Conservation (phyloP, 2,329 filamentous ascomycete species). For the Hypoxylon sp. region DNA sequence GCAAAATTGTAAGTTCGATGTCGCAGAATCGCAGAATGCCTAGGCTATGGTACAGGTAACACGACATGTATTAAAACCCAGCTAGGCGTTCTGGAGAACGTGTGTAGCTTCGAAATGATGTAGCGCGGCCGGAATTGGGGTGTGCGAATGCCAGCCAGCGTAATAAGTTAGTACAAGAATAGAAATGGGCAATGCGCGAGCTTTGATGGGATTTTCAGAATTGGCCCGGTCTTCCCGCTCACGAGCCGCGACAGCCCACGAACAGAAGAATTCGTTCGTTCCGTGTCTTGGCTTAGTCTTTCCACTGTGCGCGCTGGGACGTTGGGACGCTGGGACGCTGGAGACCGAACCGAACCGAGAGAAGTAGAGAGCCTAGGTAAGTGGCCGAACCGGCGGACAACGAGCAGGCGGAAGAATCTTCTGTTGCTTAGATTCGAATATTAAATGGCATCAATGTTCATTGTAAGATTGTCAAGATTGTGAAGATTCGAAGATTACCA, state of each 20-base stretch:
- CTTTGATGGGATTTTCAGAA: slow-evolving; percentile 37
- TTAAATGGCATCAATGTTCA: slow-evolving; percentile 15
- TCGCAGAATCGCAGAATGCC: slow-evolving; percentile 46
- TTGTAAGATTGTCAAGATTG: too few species aligned
- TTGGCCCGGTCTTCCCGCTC: slow-evolving; percentile 47
- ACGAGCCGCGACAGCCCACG: slow-evolving; percentile 34
- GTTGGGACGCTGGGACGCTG: slow-evolving; percentile 11
- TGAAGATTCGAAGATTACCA: not conserved
- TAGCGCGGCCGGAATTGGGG: slow-evolving; percentile 13
- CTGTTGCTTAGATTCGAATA: slow-evolving; percentile 12
- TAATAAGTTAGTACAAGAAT: slow-evolving; percentile 24
- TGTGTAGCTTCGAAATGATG: slow-evolving; percentile 12
- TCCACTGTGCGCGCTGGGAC: slow-evolving; percentile 38
- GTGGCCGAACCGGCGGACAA: slow-evolving; percentile 33
- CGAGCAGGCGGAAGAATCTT: slow-evolving; percentile 29
- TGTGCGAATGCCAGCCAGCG: slow-evolving; percentile 25
- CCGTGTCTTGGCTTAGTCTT: slow-evolving; percentile 43
- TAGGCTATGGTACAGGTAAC: slow-evolving; percentile 24
- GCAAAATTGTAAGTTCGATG: slow-evolving; percentile 45
- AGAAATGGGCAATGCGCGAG: slow-evolving; percentile 23
- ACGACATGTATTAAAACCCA: slow-evolving; percentile 22
- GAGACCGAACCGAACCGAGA: slow-evolving; percentile 36
- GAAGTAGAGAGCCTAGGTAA: slow-evolving; percentile 21
- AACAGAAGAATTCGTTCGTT: slow-evolving; percentile 32
- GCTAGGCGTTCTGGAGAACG: slow-evolving; percentile 10